phyloP scores from a whole-genome alignment of 495 filamentous ascomycete genomes.

The Podospora fimiseda region DNA sequence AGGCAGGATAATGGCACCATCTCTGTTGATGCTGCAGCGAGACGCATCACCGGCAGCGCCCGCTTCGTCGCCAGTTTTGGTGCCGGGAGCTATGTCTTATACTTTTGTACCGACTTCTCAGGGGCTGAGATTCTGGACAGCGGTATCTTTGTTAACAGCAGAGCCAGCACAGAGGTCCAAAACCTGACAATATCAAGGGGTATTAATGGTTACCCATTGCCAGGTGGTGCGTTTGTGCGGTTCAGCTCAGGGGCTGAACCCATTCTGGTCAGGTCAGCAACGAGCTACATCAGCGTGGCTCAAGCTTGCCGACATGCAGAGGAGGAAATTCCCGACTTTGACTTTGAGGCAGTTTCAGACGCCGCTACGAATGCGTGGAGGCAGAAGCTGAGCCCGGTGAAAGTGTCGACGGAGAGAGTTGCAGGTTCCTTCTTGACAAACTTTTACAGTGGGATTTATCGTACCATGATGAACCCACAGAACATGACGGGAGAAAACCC shows the following conservation, averaged over 20 bases:
- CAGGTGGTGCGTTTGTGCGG: conserved; percentile 55
- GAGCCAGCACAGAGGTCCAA: conserved; percentile 48
- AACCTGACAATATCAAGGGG: conserved; percentile 52
- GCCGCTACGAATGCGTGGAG: conserved; percentile 55
- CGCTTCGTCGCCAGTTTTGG: conserved; percentile 66
- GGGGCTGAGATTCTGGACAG: conserved; percentile 57
- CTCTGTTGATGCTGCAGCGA: conserved; percentile 44
- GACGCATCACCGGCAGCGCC: conserved; percentile 59
- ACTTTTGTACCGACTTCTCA: conserved; percentile 68
- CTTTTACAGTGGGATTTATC: conserved; percentile 68
- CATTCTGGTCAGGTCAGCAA: conserved; percentile 56
- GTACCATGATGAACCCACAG: conserved; percentile 67
- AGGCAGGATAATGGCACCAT: conserved; percentile 56
- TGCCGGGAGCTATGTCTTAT: conserved; percentile 48
- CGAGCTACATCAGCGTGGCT: conserved; percentile 62
- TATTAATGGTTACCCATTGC: conserved; percentile 58
- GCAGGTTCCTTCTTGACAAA: conserved; percentile 49
- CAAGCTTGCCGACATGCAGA: conserved; percentile 65
- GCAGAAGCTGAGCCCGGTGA: conserved; percentile 55
- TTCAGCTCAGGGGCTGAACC: conserved; percentile 36
- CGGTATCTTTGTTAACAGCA: conserved; percentile 57
- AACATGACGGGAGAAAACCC: conserved; percentile 79
- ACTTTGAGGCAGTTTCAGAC: conserved; percentile 51
- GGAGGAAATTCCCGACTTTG: conserved; percentile 58
- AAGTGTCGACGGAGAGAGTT: conserved; percentile 49